phyloP scores from a whole-genome alignment of 2,329 filamentous ascomycete species.

The Epichloe gansuensis region DNA sequence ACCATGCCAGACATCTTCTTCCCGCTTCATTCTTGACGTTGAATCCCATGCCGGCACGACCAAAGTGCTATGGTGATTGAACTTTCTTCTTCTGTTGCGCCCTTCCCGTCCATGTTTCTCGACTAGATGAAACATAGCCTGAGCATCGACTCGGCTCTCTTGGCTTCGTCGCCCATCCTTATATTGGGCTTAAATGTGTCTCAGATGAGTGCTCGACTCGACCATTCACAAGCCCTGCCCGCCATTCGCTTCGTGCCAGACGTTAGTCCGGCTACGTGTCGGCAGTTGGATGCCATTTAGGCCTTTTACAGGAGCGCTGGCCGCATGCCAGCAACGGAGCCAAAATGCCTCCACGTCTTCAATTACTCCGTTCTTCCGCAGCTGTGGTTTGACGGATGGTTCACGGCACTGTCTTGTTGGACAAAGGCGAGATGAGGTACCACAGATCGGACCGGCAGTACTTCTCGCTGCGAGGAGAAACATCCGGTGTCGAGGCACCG shows the following conservation, averaged over 20 bases:
- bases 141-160: background rate
- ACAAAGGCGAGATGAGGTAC: conserved; percentile 26
- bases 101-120: background rate
- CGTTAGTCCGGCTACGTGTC: conserved; percentile 3
- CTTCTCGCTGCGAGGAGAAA: conserved; percentile 16
- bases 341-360: conserved; percentile 9
- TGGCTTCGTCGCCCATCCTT: conserved; percentile 7
- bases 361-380: conserved; percentile 1
- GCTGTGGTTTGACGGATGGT: background rate
- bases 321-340: background rate
- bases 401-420: conserved; percentile 12
- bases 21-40: background rate
- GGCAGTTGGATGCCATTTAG: conserved; percentile 4
- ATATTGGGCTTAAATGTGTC: conserved; percentile 12
- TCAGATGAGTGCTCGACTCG: conserved; percentile 12
- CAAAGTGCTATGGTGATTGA: background rate
- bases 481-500: conserved; percentile 2
- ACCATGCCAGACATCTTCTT: background rate
- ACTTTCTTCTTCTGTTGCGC: background rate
- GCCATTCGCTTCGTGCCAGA: conserved; percentile 7
- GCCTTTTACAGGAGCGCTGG: background rate
- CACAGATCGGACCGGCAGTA: conserved; percentile 25
- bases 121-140: background rate
- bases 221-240: conserved; percentile 5
- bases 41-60: background rate